These are phyloP conservation scores for Corylus americana DNA, from an alignment of 306 rosid species.

Conservation along the genomic window DNA sequence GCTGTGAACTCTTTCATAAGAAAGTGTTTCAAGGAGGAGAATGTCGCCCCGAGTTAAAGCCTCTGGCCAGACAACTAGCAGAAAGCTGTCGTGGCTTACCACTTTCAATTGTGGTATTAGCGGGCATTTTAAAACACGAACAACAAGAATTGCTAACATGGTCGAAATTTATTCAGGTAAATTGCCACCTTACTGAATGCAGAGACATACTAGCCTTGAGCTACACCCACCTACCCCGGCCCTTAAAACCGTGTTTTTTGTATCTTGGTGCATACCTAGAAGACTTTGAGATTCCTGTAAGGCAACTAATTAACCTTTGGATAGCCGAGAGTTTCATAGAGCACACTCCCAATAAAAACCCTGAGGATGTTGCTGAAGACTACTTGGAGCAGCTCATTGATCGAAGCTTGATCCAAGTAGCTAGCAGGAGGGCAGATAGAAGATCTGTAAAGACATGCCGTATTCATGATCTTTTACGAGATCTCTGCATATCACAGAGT, in stretches of 20 bases:
- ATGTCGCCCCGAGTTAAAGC: not conserved
- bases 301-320: conserved; percentile 13
- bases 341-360: too few relatives aligned
- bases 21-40: not conserved
- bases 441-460: conserved; percentile 6
- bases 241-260: conserved; percentile 29
- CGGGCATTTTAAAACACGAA: not conserved
- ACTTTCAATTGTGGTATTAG: not conserved
- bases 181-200: conserved; percentile 10
- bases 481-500: not conserved
- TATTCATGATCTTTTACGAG: conserved; percentile 7
- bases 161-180: conserved; percentile 9
- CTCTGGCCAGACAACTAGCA: not conserved
- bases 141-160: not conserved
- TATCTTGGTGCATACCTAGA: conserved; percentile 31
- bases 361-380: conserved; percentile 4
- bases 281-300: conserved; percentile 22
- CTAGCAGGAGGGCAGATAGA: not conserved
- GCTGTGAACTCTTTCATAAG: conserved; percentile 30
- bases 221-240: conserved; percentile 15
- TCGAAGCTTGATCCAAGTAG: conserved; percentile 15
- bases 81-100: not conserved
- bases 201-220: not conserved
- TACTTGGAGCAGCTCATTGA: conserved; percentile 1
- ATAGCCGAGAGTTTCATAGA: conserved; percentile 19